These are phyloP conservation scores for Vickermania ingenoplastis DNA, from an alignment of 208 protist species.

Conservation along the genomic window DNA sequence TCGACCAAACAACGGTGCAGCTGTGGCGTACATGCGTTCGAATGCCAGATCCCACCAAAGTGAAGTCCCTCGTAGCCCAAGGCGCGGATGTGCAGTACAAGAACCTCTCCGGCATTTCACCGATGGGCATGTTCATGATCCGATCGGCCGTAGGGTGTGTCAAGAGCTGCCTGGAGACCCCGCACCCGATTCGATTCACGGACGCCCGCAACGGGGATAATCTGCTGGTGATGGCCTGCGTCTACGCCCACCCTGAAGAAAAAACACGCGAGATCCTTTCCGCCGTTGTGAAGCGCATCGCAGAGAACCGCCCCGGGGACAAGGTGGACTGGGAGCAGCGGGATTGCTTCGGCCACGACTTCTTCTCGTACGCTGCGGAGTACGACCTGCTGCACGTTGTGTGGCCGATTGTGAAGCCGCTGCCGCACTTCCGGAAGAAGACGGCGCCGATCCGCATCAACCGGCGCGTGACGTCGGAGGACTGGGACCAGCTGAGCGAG, in stretches of 20 bases:
- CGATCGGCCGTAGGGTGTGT: not conserved
- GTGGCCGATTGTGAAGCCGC: not conserved
- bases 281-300: conserved; percentile 3
- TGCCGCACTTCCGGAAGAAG: not conserved
- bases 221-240: conserved; percentile 18
- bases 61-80: not conserved
- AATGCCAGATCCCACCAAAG: not conserved
- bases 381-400: not conserved
- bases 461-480: conserved; percentile 2
- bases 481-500: conserved; percentile 31
- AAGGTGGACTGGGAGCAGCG: not conserved
- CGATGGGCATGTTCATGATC: not conserved
- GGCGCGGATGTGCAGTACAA: not conserved
- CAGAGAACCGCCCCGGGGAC: conserved; percentile 9
- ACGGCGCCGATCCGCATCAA: not conserved
- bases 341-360: not conserved
- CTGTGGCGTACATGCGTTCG: conserved; percentile 28
- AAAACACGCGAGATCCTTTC: not conserved
- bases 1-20: conserved; percentile 28
- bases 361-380: not conserved
- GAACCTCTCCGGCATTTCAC: not conserved
- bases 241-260: conserved; percentile 20
- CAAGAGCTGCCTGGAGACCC: not conserved
- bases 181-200: not conserved
- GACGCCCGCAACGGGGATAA: not conserved